Percentiles rank a stretch among this genome's conserved stretches.
Evolutionary conservation across 2,329 filamentous ascomycete species (phyloP).

Genomic region (Blastomyces gilchristii): DNA sequence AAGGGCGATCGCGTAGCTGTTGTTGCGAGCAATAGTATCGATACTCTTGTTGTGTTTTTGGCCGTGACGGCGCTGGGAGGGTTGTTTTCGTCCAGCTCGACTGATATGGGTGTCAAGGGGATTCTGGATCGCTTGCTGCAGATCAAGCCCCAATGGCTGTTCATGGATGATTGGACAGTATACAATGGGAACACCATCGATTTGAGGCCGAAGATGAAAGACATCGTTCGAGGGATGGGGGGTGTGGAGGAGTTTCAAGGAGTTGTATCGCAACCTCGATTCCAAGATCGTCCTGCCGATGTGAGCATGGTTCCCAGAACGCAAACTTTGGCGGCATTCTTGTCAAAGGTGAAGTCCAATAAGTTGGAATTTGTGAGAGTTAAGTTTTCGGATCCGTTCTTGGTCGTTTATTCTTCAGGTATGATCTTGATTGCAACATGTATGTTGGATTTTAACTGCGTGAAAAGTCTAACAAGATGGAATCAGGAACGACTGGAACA

Average conservation of each 20-base stretch:
- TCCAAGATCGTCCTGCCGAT: constrained; percentile 47
- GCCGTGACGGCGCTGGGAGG: constrained; percentile 61
- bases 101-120: constrained; percentile 73
- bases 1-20: constrained; percentile 67
- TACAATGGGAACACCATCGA: constrained; percentile 72
- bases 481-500: constrained; percentile 66
- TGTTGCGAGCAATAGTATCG: constrained; percentile 63
- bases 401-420: constrained; percentile 68
- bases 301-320: constrained; percentile 43
- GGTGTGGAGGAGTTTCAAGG: constrained; percentile 51
- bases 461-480: neutral
- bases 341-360: constrained; percentile 24
- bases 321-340: constrained; percentile 34
- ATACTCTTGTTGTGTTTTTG: constrained; percentile 62
- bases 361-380: constrained; percentile 49
- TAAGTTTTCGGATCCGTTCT: constrained; percentile 62
- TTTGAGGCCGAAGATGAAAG: constrained; percentile 59
- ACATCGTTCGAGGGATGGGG: constrained; percentile 54
- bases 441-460: neutral
- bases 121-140: constrained; percentile 65
- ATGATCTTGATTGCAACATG: neutral
- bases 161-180: constrained; percentile 68
- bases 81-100: constrained; percentile 65
- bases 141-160: constrained; percentile 67
- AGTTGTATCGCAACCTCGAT: constrained; percentile 57